These are phyloP conservation scores for Apiospora phragmitis DNA, from an alignment of 2,329 filamentous ascomycete genomes.

Conservation along the genomic window DNA sequence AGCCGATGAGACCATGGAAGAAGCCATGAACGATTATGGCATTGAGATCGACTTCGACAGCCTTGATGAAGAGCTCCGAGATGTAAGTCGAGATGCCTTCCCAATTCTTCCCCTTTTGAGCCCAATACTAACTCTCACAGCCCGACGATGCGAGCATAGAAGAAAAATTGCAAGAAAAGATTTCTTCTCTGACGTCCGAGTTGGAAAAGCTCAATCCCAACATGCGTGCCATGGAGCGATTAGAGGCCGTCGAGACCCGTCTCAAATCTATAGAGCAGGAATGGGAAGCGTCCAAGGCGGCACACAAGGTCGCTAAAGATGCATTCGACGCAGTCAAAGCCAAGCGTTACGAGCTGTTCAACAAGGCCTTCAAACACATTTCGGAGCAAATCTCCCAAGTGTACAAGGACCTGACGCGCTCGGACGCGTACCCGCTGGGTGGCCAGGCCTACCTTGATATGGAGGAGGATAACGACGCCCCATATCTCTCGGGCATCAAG, in stretches of 20 bases:
- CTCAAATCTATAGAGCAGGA: constrained; percentile 85
- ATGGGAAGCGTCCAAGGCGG: constrained; percentile 79
- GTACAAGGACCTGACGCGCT: constrained; percentile 93
- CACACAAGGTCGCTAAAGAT: constrained; percentile 75
- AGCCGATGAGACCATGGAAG: constrained; percentile 61
- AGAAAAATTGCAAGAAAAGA: constrained; percentile 74
- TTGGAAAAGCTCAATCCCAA: constrained; percentile 96
- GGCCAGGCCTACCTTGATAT: constrained; percentile 88
- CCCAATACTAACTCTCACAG: constrained; percentile 43
- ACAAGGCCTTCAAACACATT: constrained; percentile 93
- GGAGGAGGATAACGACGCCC: constrained; percentile 90
- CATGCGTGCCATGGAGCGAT: constrained; percentile 89
- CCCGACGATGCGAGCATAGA: constrained; percentile 71
- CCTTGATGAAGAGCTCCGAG: constrained; percentile 79
- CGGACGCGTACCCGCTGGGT: constrained; percentile 88
- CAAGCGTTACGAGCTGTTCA: constrained; percentile 86
- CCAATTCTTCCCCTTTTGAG: neutral
- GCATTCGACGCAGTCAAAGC: constrained; percentile 81
- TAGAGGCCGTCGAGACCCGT: constrained; percentile 81
- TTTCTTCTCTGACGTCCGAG: constrained; percentile 71
- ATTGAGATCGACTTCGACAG: constrained; percentile 85
- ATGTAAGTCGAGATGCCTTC: constrained; percentile 50
- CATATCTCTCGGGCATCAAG: constrained; percentile 93
- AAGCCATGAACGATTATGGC: constrained; percentile 82
- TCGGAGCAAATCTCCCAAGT: constrained; percentile 91